Conservation (phyloP, 78 protist genomes). For the Dictyostelium brefeldianum region DNA sequence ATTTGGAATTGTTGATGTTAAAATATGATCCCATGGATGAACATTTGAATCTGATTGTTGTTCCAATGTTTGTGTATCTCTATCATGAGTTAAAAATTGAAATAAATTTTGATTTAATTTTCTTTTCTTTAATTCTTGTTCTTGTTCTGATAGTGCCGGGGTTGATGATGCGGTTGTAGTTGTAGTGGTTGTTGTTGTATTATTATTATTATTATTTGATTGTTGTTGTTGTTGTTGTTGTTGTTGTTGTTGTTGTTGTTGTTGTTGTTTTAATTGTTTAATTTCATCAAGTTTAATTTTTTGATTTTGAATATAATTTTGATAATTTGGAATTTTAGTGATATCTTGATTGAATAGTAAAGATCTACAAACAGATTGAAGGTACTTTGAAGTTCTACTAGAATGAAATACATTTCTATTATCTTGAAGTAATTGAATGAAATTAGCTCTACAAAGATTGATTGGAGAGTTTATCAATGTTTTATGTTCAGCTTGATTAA, state of each 20-base stretch:
- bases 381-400: conserved; percentile 27
- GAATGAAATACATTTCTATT: conserved; percentile 7
- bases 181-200: neutral
- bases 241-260: neutral
- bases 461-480: neutral
- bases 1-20: neutral
- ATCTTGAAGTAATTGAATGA: conserved; percentile 14
- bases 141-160: neutral
- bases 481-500: neutral
- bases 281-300: neutral
- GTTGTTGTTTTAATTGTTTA: neutral
- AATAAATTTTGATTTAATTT: conserved; percentile 4
- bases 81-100: conserved; percentile 24
- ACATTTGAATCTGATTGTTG: neutral
- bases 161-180: neutral
- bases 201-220: neutral
- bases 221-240: neutral
- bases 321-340: conserved; percentile 12
- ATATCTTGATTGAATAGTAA: conserved; percentile 23
- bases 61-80: neutral
- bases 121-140: conserved; percentile 12
- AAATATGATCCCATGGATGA: conserved; percentile 24
- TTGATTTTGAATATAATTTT: conserved; percentile 18
- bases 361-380: neutral
- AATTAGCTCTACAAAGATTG: neutral